Evolutionary conservation across 2,329 filamentous ascomycete genomes (phyloP).

Genomic region (Hymenoscyphus occultus): DNA sequence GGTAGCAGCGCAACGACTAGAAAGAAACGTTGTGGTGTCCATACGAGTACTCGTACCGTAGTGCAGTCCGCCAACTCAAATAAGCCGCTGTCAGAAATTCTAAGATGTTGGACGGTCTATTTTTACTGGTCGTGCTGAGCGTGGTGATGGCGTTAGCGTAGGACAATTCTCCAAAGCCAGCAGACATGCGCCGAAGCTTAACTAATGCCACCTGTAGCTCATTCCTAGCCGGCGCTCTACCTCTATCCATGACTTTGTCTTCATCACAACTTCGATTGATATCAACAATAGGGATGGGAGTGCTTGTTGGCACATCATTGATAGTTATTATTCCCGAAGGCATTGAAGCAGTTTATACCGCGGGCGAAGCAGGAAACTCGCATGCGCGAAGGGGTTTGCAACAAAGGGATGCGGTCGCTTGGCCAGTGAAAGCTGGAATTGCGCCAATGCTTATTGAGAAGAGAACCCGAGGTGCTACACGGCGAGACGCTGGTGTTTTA

Average conservation of each 20-base stretch:
- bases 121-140: conserved; percentile 38
- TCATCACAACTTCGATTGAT: conserved; percentile 84
- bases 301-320: conserved; percentile 89
- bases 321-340: conserved; percentile 98
- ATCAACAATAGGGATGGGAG: conserved; percentile 88
- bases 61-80: background rate
- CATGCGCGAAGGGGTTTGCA: conserved; percentile 24
- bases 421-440: conserved; percentile 7
- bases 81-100: background rate
- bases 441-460: conserved; percentile 2
- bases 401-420: conserved; percentile 7
- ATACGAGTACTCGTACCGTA: conserved; percentile 18
- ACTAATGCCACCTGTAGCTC: conserved; percentile 56
- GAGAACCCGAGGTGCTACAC: background rate
- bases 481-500: conserved; percentile 9
- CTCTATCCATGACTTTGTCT: conserved; percentile 83
- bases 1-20: conserved; percentile 20
- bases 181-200: background rate
- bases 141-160: conserved; percentile 59
- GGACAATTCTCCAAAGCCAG: conserved; percentile 29
- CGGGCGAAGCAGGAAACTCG: conserved; percentile 38
- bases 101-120: conserved; percentile 38
- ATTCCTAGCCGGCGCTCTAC: conserved; percentile 87
- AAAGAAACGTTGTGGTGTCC: conserved; percentile 7
- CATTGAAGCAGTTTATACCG: conserved; percentile 79